Evolutionary conservation across 208 protist species (phyloP).

Genomic region (Angomonas ambiguus): DNA sequence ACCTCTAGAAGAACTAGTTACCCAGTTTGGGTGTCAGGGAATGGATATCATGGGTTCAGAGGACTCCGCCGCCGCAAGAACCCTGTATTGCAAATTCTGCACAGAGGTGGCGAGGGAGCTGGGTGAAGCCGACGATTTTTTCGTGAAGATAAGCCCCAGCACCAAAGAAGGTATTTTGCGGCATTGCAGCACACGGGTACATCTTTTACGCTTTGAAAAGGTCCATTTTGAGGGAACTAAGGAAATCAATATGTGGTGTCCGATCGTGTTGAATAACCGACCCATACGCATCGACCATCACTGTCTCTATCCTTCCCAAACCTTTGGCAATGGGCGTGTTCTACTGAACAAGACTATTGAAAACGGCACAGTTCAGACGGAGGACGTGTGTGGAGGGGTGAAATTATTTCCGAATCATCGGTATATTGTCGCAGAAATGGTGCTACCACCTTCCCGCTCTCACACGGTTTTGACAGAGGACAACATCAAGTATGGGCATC

Average conservation of each 20-base stretch:
- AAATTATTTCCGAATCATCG: conserved; percentile 66
- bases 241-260: conserved; percentile 37
- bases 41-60: not conserved
- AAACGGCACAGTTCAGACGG: conserved; percentile 43
- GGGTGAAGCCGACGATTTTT: not conserved
- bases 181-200: conserved; percentile 52
- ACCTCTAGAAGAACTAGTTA: not conserved
- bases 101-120: not conserved
- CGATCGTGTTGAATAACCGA: conserved; percentile 58
- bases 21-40: not conserved
- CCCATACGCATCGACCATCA: conserved; percentile 76
- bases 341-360: conserved; percentile 63
- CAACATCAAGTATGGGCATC: not conserved
- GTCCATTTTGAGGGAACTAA: not conserved
- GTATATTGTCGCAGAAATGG: conserved; percentile 66
- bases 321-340: conserved; percentile 62
- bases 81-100: not conserved
- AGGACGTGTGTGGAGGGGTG: conserved; percentile 79
- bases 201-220: conserved; percentile 50
- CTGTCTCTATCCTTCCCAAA: conserved; percentile 59
- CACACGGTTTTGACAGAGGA: conserved; percentile 2
- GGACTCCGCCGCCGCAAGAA: not conserved
- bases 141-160: conserved; percentile 15
- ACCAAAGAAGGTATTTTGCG: conserved; percentile 26
- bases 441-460: conserved; percentile 35